Percentiles rank a stretch among this genome's conserved stretches.
Conservation (phyloP, 192 early-diverging fungal species). For the Kappamyces sp. region DNA sequence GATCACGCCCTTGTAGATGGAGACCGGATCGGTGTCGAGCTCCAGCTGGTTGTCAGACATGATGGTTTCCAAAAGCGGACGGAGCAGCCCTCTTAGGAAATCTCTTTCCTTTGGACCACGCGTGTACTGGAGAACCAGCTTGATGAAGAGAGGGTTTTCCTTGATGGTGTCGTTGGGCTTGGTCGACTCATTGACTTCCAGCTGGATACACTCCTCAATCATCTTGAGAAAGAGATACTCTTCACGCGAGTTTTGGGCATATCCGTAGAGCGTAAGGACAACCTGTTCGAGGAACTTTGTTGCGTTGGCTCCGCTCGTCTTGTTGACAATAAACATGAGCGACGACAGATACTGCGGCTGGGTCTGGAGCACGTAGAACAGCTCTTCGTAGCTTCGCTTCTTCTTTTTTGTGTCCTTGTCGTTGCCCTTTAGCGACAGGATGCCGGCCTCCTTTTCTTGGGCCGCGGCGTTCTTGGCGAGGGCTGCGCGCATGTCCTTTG, state of each 20-base stretch:
- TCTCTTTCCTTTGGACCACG: conserved; percentile 91
- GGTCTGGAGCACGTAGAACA: conserved; percentile 97
- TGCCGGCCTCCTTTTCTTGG: conserved; percentile 32
- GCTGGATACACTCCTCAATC: conserved; percentile 79
- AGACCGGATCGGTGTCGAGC: conserved; percentile 79
- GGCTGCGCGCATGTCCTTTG: conserved; percentile 34
- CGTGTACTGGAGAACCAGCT: conserved; percentile 91
- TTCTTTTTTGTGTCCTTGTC: conserved; percentile 81
- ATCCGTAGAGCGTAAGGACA: conserved; percentile 90
- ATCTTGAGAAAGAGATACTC: conserved; percentile 93
- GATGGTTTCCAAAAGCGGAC: conserved; percentile 74
- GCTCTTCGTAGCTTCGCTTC: conserved; percentile 79
- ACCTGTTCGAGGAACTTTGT: conserved; percentile 84
- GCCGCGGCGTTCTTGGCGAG: conserved; percentile 9
- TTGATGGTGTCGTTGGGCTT: conserved; percentile 86
- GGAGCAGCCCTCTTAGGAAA: conserved; percentile 79
- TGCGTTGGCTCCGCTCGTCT: conserved; percentile 56
- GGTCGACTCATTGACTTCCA: conserved; percentile 81
- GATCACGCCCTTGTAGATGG: conserved; percentile 81
- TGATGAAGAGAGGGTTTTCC: conserved; percentile 95
- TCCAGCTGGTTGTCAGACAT: conserved; percentile 72
- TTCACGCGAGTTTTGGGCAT: conserved; percentile 93
- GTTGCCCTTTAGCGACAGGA: conserved; percentile 65
- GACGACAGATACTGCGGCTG: conserved; percentile 86
- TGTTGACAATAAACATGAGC: conserved; percentile 83